Percentiles rank a stretch among this genome's conserved stretches.
phyloP scores from a whole-genome alignment of 2,329 filamentous ascomycete genomes.

The Trichoderma endophyticum region DNA sequence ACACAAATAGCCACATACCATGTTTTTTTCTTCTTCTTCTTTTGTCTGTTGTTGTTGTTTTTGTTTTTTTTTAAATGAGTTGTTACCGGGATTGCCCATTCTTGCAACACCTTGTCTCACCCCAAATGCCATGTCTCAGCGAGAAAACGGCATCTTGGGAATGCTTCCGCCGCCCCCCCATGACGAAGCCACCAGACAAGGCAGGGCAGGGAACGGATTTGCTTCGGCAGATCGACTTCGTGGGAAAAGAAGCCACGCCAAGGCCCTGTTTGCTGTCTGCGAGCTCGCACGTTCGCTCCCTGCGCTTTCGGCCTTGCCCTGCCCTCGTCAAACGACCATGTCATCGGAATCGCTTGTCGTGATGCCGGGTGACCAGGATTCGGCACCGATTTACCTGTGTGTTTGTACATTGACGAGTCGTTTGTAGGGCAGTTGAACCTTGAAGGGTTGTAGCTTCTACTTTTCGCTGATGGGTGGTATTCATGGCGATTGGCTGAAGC shows the following conservation, averaged over 20 bases:
- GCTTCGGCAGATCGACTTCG: conserved; percentile 3
- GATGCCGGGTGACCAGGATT: background rate
- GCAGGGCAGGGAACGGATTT: background rate
- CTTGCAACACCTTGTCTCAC: background rate
- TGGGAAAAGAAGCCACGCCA: background rate
- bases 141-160: background rate
- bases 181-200: background rate
- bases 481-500: background rate
- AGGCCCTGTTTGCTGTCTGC: background rate
- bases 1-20: background rate
- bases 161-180: background rate
- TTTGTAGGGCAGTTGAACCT: background rate
- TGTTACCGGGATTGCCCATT: background rate
- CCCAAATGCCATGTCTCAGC: background rate
- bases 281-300: background rate
- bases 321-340: background rate
- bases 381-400: background rate
- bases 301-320: background rate
- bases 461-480: background rate
- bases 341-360: background rate
- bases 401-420: background rate
- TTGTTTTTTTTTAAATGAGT: background rate
- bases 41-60: background rate
- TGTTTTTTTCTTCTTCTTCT: background rate
- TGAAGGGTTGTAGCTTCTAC: background rate